These are phyloP conservation scores for Pseudodiploospora longispora DNA, from an alignment of 2,329 filamentous ascomycete species.

Conservation along the genomic window DNA sequence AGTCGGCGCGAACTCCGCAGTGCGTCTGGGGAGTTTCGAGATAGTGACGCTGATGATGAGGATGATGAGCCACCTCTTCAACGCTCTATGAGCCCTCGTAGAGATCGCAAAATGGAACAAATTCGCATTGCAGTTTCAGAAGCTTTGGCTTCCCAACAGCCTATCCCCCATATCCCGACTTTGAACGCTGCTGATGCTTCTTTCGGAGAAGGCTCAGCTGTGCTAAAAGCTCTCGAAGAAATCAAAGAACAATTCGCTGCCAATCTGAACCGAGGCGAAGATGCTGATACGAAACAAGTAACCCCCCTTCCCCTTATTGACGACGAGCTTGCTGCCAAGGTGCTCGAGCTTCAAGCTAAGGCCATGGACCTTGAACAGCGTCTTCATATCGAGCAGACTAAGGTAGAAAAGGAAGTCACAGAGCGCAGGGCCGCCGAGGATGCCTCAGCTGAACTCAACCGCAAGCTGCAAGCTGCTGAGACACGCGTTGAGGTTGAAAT, in stretches of 20 bases:
- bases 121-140: conserved; percentile 69
- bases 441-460: conserved; percentile 41
- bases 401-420: conserved; percentile 39
- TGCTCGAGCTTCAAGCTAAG: conserved; percentile 52
- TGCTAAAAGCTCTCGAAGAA: conserved; percentile 60
- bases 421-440: conserved; percentile 47
- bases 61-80: conserved; percentile 63
- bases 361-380: conserved; percentile 53
- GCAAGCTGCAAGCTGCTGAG: conserved; percentile 48
- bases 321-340: conserved; percentile 44
- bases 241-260: conserved; percentile 43
- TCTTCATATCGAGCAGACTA: conserved; percentile 38
- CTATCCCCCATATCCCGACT: conserved; percentile 23
- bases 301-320: conserved; percentile 21
- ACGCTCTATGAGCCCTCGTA: conserved; percentile 68
- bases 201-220: conserved; percentile 34
- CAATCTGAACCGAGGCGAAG: conserved; percentile 1
- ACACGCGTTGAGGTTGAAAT: conserved; percentile 53
- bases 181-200: conserved; percentile 16
- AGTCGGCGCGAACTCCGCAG: conserved; percentile 55
- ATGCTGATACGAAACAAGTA: too few species aligned
- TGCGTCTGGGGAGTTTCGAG: conserved; percentile 58
- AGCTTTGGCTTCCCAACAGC: conserved; percentile 55
- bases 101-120: conserved; percentile 74
- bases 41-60: conserved; percentile 93